phyloP scores from a whole-genome alignment of 2,329 filamentous ascomycete species.

The Hysterium pulicare region DNA sequence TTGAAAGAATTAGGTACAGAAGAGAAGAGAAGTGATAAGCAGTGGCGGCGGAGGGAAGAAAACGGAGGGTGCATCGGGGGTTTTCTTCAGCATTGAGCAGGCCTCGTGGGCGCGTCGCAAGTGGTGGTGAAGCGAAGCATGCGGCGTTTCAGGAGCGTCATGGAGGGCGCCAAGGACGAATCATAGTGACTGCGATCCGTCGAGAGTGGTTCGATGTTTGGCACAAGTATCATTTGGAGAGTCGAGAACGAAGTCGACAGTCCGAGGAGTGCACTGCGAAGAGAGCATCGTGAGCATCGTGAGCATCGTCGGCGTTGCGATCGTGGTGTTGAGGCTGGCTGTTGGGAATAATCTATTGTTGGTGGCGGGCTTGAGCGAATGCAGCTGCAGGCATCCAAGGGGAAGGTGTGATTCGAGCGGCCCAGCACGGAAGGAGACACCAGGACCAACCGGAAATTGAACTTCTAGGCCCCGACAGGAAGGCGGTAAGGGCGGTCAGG shows the following conservation, averaged over 20 bases:
- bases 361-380: neutral
- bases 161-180: conserved; percentile 22
- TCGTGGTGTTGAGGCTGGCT: neutral
- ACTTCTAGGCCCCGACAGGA: too few species aligned
- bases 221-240: conserved; percentile 7
- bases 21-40: conserved; percentile 27
- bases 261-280: too few species aligned
- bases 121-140: conserved; percentile 23
- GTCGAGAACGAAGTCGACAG: too few species aligned
- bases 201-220: conserved; percentile 23
- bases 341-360: neutral
- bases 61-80: conserved; percentile 25
- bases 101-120: conserved; percentile 29
- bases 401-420: too few species aligned
- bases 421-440: too few species aligned
- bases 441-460: too few species aligned
- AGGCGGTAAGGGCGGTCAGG: too few species aligned
- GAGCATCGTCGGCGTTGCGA: too few species aligned
- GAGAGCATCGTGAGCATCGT: too few species aligned
- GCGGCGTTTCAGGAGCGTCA: conserved; percentile 33
- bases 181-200: conserved; percentile 17
- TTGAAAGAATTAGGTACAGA: conserved; percentile 24
- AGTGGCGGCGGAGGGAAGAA: conserved; percentile 19
- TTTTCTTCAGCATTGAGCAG: conserved; percentile 33
- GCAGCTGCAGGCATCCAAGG: neutral